Percentiles rank a stretch among this genome's conserved stretches.
Evolutionary conservation across 225 moss, liverwort and hornwort genomes (phyloP).

Genomic region (Marchantia paleacea): DNA sequence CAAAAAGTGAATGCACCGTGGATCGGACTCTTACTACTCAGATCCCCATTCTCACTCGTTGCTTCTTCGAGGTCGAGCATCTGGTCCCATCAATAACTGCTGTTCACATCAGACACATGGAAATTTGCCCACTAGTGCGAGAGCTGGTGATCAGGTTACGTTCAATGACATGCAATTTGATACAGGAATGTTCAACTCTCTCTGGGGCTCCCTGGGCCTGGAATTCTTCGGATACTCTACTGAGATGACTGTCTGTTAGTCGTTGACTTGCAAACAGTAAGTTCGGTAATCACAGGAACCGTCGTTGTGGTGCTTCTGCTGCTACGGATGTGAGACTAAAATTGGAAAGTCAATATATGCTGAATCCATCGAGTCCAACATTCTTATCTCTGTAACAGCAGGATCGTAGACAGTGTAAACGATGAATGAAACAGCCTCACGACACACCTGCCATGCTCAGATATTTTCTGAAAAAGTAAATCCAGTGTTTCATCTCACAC

Average conservation of each 20-base stretch:
- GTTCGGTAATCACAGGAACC: neutral
- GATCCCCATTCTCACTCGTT: neutral
- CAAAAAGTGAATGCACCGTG: neutral
- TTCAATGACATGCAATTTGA: neutral
- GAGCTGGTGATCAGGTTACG: neutral
- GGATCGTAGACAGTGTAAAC: neutral
- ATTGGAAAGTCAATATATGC: neutral
- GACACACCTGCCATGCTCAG: neutral
- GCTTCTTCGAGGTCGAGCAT: neutral
- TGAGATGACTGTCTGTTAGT: neutral
- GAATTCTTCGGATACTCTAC: neutral
- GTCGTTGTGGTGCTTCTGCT: neutral
- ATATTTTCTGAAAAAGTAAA: neutral
- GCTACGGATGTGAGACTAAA: neutral
- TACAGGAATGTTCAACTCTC: conserved; percentile 4
- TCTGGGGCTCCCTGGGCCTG: neutral
- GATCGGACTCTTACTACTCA: neutral
- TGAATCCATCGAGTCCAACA: neutral
- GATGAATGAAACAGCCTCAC: neutral
- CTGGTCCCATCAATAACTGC: neutral
- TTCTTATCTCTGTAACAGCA: neutral
- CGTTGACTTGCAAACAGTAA: neutral
- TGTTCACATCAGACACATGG: too few species aligned
- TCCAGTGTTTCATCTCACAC: too few species aligned
- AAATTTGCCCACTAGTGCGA: neutral